Evolutionary conservation across 179 eudicot species (phyloP), one percentile per base, ranked within the genome.

Genomic region (Sideroxylon spinosum): DNA sequence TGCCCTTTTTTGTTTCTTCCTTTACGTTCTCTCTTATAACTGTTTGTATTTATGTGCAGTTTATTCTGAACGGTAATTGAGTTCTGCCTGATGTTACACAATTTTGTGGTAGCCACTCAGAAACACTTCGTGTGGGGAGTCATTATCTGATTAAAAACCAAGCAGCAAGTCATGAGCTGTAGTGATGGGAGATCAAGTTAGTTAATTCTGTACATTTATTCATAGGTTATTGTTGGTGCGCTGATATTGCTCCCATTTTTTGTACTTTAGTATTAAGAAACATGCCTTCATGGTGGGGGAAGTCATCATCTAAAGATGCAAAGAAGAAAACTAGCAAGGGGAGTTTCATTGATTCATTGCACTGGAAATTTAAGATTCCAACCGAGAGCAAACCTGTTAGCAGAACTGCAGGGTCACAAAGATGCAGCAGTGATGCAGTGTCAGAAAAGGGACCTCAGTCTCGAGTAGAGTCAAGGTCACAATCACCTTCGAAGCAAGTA

Each of bases 241-340:
- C 53, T 63, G 59, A 53, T 50, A 49, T 65, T 32, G 26, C 32
- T 48, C 23, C 67, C 14, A 14, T 29, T 80, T 80, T 80, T n/a
- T 29, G 20, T 26, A 59, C 20, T 62, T 68, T 20, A 44, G 50
- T 57, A 26, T 59, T 55, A 64, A 81, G 44, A 87, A 87, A 79
- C 81, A 93, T 95, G 98, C 95, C 91, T 82, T 81, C 92, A 81
- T 94, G 97, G 97, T 95, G 92, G 91, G 84, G 95, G 52, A 91
- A 85, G 85, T 88, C 96, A 68, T 89, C 94, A 76, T 89, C 98
- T 57, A 95, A 90, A 84, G 97, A 93, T 65, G 86, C 93, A 57
- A 93, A 89, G 87, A 91, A 90, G 90, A 93, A 91, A 82, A 46
- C 87, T 64, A 86, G 88, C 78, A 90, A 88, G 77, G 97, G 89